Evolutionary conservation across 805 yeast genomes (phyloP).

Genomic region (Candida dajiaensis): DNA sequence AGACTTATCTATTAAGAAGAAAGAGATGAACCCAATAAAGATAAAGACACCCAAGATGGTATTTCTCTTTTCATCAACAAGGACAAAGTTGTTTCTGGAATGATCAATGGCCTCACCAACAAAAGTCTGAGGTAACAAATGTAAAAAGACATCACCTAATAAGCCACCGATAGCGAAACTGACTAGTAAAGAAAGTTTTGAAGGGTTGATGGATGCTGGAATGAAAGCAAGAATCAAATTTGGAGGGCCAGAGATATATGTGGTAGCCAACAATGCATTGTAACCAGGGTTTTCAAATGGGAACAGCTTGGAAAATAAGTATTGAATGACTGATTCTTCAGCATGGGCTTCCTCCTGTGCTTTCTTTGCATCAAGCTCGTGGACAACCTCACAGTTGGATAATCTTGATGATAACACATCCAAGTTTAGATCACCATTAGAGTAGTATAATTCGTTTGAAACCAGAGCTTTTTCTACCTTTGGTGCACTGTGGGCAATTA

Average conservation of each 20-base stretch:
- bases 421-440: conserved; percentile 39
- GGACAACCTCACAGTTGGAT: conserved; percentile 34
- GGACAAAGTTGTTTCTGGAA: conserved; percentile 35
- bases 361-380: conserved; percentile 31
- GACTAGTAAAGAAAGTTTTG: conserved; percentile 47
- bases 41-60: conserved; percentile 47
- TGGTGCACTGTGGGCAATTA: neutral
- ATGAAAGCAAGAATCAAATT: conserved; percentile 48
- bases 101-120: conserved; percentile 43
- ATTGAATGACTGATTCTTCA: conserved; percentile 28
- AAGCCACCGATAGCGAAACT: conserved; percentile 75
- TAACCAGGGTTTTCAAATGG: conserved; percentile 51
- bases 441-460: conserved; percentile 21
- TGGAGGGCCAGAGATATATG: conserved; percentile 62
- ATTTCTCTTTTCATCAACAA: conserved; percentile 46
- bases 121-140: conserved; percentile 64
- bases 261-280: conserved; percentile 58
- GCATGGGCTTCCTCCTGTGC: conserved; percentile 15
- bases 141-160: conserved; percentile 69
- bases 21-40: conserved; percentile 54
- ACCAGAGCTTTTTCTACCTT: neutral
- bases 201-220: conserved; percentile 50
- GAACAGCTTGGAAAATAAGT: conserved; percentile 37
- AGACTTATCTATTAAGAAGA: conserved; percentile 57
- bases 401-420: conserved; percentile 27